These are phyloP conservation scores for Globisporangium camurandrum DNA, from an alignment of 352 stramenopile species.

Conservation along the genomic window DNA sequence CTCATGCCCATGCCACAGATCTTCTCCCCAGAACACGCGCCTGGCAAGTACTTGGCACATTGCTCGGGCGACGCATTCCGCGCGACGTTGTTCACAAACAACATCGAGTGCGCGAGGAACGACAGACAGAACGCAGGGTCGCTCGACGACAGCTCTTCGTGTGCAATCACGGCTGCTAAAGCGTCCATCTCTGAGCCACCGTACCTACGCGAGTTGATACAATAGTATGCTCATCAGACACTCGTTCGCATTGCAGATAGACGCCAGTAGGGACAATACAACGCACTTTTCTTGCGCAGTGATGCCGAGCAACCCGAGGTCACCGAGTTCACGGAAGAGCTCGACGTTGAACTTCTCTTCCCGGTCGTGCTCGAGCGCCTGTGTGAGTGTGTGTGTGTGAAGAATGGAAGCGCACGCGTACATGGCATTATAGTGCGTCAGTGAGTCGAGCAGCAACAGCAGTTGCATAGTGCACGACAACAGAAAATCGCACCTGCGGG, in stretches of 20 bases:
- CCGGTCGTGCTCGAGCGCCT: conserved; percentile 91
- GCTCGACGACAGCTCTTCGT: conserved; percentile 94
- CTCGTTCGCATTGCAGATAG: background rate
- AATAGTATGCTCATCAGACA: background rate
- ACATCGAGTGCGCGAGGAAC: conserved; percentile 93
- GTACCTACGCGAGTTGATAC: conserved; percentile 40
- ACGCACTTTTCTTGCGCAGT: conserved; percentile 92
- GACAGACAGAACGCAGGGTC: conserved; percentile 98
- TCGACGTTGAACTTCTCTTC: conserved; percentile 96
- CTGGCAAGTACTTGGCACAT: conserved; percentile 86
- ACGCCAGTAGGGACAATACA: background rate
- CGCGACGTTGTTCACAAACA: conserved; percentile 92
- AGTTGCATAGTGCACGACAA: background rate
- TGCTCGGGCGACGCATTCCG: conserved; percentile 87
- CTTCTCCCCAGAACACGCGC: conserved; percentile 86
- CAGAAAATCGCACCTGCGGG: conserved; percentile 70
- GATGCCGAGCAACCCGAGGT: conserved; percentile 94
- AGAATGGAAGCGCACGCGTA: background rate
- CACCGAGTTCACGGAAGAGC: conserved; percentile 93
- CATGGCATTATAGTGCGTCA: background rate
- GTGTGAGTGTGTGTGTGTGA: too few relatives aligned
- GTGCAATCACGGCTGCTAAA: conserved; percentile 90
- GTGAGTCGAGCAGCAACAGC: background rate
- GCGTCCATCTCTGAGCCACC: conserved; percentile 95
- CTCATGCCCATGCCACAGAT: conserved; percentile 99